Base-by-base conservation (phyloP, 1,284 basidiomycete species). In the Apiotrichum brassicae region DNA sequence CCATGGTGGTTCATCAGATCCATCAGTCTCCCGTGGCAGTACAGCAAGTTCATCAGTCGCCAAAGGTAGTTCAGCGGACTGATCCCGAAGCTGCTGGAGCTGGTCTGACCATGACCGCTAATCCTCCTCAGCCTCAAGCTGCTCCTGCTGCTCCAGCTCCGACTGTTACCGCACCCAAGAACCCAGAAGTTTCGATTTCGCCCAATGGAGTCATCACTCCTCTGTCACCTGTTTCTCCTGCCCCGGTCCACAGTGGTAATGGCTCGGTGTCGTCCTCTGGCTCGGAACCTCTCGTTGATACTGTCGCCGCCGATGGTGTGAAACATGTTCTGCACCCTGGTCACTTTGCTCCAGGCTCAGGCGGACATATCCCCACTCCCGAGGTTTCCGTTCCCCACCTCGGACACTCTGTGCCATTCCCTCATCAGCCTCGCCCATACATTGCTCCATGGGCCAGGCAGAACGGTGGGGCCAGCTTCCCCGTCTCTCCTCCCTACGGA, bases 401-500 rank as follows among this genome's bases (percentile, higher is more conserved):
- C 20, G 34, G 43, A 6, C 42, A 42, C 9, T 43, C 55, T 12
- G 48, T 34, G 4, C 46, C 56, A 2, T n/a, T n/a, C n/a, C 59
- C 60, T 48, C 26, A 33, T 46, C 47, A 49, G 51, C 37, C 25
- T n/a, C 14, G 18, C 9, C 40, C 18, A 18, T 49, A 34, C 20
- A 22, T 35, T 1, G 52, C 59, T 19, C 65, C 65, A 9, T 66
- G 65, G 65, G 50, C 59, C 2, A 22, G 36, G 11, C 65, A 66
- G 32, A 64, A 65, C 42, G 19, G 22, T 6, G 38, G 23, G n/a
- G 32, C 42, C 12, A 12, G 22, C 8, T 12, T 44, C 13, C 48
- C 48, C 16, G 14, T 43, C 6, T 43, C 48, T 8, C 48, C 48
- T 16, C 48, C 48, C 3, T 45, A 38, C 19, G n/a, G n/a, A n/a